Conservation (phyloP, 2,329 filamentous ascomycete genomes). For the Fusarium protoensiforme region DNA sequence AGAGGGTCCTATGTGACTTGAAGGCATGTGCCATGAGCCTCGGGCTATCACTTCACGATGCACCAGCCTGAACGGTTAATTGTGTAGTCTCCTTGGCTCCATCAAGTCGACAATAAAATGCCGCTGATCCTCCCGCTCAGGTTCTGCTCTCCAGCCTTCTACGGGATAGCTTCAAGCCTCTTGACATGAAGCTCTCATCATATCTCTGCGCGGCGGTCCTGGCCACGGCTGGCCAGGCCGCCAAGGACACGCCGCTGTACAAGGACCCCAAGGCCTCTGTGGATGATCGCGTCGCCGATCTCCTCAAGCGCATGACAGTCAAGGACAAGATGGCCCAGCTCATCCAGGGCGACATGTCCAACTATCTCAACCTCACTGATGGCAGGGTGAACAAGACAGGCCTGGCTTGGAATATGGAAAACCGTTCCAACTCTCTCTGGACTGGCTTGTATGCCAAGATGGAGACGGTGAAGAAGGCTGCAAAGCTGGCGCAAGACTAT, state of each 20-base stretch:
- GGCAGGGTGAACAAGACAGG: constrained; percentile 76
- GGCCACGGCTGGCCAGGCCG: constrained; percentile 38
- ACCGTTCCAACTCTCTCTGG: constrained; percentile 76
- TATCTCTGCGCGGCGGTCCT: constrained; percentile 38
- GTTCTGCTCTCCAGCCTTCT: neutral
- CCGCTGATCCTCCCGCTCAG: constrained; percentile 21
- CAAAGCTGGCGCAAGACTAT: constrained; percentile 76
- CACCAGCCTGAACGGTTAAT: constrained; percentile 35
- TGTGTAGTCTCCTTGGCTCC: constrained; percentile 5
- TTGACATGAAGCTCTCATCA: constrained; percentile 46
- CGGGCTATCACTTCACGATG: constrained; percentile 12
- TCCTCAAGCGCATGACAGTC: constrained; percentile 78
- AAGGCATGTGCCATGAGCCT: constrained; percentile 5
- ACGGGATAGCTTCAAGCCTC: constrained; percentile 9
- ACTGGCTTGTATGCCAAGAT: constrained; percentile 75
- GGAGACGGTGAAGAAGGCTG: constrained; percentile 70
- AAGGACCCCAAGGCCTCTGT: constrained; percentile 71
- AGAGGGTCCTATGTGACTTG: constrained; percentile 2
- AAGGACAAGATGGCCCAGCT: constrained; percentile 79
- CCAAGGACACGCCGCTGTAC: constrained; percentile 59
- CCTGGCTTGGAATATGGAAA: constrained; percentile 72
- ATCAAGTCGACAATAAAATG: constrained; percentile 18
- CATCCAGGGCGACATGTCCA: constrained; percentile 76
- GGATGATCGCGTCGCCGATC: constrained; percentile 73
- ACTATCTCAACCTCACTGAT: constrained; percentile 77